Percentiles rank a stretch among this genome's conserved stretches.
Conservation (phyloP, 1,284 basidiomycete genomes). For the Sporisorium iseilematis-ciliati region DNA sequence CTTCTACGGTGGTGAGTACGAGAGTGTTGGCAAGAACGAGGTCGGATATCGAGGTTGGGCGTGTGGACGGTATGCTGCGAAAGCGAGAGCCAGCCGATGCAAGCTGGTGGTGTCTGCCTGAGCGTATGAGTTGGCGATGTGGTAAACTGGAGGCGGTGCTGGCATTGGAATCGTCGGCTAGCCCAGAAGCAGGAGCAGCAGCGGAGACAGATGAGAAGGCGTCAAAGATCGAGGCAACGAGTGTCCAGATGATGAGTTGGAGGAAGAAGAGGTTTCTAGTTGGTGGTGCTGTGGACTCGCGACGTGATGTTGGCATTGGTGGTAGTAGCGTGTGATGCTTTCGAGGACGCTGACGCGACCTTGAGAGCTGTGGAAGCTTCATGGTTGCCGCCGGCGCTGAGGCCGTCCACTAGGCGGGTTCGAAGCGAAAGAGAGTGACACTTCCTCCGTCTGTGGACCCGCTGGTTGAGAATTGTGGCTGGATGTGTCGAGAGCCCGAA, state of each 20-base stretch:
- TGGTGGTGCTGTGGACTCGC: background rate
- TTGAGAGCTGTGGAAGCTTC: conserved; percentile 27
- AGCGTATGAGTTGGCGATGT: conserved; percentile 29
- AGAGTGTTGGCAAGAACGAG: conserved; percentile 80
- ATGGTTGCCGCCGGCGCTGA: conserved; percentile 25
- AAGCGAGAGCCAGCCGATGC: conserved; percentile 34
- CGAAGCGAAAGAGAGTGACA: background rate
- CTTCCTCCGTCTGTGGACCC: background rate
- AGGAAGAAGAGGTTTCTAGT: conserved; percentile 20
- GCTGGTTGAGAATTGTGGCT: background rate
- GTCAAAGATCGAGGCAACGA: conserved; percentile 31
- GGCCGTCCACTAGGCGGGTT: conserved; percentile 17
- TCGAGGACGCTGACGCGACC: conserved; percentile 33
- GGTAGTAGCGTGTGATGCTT: background rate
- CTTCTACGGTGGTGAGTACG: conserved; percentile 88
- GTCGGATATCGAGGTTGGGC: conserved; percentile 65
- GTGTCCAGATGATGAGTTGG: conserved; percentile 40
- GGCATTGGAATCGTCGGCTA: conserved; percentile 19
- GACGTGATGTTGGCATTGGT: background rate
- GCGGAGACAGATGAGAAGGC: conserved; percentile 15
- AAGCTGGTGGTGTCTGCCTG: conserved; percentile 19
- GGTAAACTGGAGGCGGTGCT: conserved; percentile 18
- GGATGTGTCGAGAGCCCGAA: background rate
- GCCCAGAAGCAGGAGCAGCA: conserved; percentile 6
- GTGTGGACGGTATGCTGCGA: conserved; percentile 23